Percentiles rank a stretch among this genome's conserved stretches.
These are phyloP conservation scores for Herpotrichia juniperi DNA, from an alignment of 2,329 filamentous ascomycete species.

Conservation along the genomic window DNA sequence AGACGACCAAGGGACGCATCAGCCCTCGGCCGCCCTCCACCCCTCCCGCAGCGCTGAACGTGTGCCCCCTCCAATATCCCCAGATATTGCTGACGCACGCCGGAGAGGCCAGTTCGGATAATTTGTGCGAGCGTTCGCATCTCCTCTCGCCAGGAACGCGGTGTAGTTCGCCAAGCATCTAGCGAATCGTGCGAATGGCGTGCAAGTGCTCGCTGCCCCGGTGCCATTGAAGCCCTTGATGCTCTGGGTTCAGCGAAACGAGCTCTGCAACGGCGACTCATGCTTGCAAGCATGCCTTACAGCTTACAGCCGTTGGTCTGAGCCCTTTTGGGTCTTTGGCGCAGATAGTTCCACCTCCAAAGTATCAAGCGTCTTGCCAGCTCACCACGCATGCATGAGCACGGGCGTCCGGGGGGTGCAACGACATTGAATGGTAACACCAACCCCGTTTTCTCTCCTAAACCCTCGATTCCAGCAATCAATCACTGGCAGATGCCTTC, in stretches of 20 bases:
- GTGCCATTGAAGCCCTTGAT: constrained; percentile 19
- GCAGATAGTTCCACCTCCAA: constrained; percentile 42
- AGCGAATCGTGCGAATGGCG: constrained; percentile 7
- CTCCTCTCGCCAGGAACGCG: constrained; percentile 3
- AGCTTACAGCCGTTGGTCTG: constrained; percentile 46
- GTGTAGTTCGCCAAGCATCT: constrained; percentile 33
- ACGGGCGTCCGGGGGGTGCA: constrained; percentile 35
- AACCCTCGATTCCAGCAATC: constrained; percentile 45
- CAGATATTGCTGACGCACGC: constrained; percentile 24
- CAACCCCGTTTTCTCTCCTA: constrained; percentile 40
- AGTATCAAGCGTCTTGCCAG: constrained; percentile 46
- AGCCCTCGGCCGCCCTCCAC: background rate
- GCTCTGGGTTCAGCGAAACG: constrained; percentile 28
- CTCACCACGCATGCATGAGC: constrained; percentile 46
- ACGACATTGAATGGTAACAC: constrained; percentile 42
- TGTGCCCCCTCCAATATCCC: constrained; percentile 14
- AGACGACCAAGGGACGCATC: background rate
- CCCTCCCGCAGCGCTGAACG: background rate
- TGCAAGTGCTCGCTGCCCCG: background rate
- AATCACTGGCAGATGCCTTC: constrained; percentile 27
- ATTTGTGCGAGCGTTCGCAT: constrained; percentile 16
- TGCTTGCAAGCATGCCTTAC: constrained; percentile 37
- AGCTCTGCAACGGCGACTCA: constrained; percentile 40
- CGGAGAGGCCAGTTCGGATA: constrained; percentile 23
- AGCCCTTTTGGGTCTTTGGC: constrained; percentile 37